Conservation (phyloP, 2,329 filamentous ascomycete genomes). For the Pezicula rhizophila region DNA sequence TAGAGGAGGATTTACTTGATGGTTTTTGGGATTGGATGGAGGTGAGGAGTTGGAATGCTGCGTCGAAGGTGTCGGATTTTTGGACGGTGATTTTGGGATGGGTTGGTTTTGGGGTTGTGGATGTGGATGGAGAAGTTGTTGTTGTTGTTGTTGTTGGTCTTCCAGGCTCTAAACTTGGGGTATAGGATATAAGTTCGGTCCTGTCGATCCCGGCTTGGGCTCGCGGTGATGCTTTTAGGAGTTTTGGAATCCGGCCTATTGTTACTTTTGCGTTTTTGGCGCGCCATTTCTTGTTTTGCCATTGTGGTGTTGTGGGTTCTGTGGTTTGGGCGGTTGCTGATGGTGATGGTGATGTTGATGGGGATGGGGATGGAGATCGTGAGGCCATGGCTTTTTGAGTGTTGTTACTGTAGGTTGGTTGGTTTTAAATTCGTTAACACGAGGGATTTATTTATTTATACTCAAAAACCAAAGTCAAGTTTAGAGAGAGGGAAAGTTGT, state of each 20-base stretch:
- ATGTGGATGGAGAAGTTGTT: neutral
- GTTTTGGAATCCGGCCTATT: slow-evolving; percentile 16
- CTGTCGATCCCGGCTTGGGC: slow-evolving; percentile 9
- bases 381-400: too few species aligned
- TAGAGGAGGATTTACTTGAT: too few species aligned
- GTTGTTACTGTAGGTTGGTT: too few species aligned
- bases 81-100: slow-evolving; percentile 40
- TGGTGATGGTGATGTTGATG: too few species aligned
- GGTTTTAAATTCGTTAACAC: too few species aligned
- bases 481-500: too few species aligned
- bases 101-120: neutral
- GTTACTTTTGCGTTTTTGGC: slow-evolving; percentile 19
- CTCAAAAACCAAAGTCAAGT: too few species aligned
- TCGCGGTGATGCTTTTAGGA: slow-evolving; percentile 11
- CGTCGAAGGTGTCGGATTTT: slow-evolving; percentile 52
- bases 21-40: slow-evolving; percentile 9
- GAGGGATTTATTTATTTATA: too few species aligned
- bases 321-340: too few species aligned
- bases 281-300: slow-evolving; percentile 10
- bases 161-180: neutral
- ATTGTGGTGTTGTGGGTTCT: too few species aligned
- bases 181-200: slow-evolving; percentile 13
- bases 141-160: neutral
- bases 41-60: slow-evolving; percentile 37
- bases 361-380: too few species aligned